These are phyloP conservation scores for Boletellus ananas DNA, from an alignment of 768 basidiomycete genomes.

Conservation along the genomic window DNA sequence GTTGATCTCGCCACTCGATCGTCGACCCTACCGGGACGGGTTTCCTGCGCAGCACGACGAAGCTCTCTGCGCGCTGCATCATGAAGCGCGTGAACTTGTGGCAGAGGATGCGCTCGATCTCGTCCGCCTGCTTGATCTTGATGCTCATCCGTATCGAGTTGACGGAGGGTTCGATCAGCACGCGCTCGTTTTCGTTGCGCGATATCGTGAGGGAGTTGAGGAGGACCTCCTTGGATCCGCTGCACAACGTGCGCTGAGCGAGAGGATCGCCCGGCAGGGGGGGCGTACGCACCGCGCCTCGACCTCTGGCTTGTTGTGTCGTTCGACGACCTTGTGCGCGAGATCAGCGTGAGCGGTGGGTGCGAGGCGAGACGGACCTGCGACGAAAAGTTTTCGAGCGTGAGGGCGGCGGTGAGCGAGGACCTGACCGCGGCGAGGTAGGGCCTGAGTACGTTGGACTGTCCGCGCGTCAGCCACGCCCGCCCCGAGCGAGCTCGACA, in stretches of 20 bases:
- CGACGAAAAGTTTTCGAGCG: slow-evolving; percentile 96
- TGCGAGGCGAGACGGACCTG: slow-evolving; percentile 40
- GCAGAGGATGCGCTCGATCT: slow-evolving; percentile 95
- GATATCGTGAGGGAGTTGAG: slow-evolving; percentile 93
- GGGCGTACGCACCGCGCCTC: slow-evolving; percentile 65
- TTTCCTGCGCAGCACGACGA: slow-evolving; percentile 92
- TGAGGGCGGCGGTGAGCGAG: slow-evolving; percentile 95
- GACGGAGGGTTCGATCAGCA: slow-evolving; percentile 94
- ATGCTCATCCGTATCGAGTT: slow-evolving; percentile 97
- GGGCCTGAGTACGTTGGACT: slow-evolving; percentile 95
- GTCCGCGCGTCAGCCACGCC: slow-evolving; percentile 11
- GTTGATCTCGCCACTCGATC: slow-evolving; percentile 13
- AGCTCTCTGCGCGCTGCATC: slow-evolving; percentile 98
- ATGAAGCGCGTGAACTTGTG: slow-evolving; percentile 99
- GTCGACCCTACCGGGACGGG: slow-evolving; percentile 68
- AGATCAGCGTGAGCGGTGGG: slow-evolving; percentile 4
- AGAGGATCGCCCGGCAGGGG: background rate
- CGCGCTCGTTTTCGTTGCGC: slow-evolving; percentile 95
- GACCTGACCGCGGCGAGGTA: slow-evolving; percentile 95
- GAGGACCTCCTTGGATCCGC: slow-evolving; percentile 90
- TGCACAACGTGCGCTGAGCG: slow-evolving; percentile 27
- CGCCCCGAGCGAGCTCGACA: slow-evolving; percentile 3
- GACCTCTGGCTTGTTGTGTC: slow-evolving; percentile 96
- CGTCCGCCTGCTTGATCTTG: slow-evolving; percentile 99
- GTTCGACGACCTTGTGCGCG: slow-evolving; percentile 74